Evolutionary conservation across 208 protist species (phyloP).

Genomic region (Crithidia fasciculata): DNA sequence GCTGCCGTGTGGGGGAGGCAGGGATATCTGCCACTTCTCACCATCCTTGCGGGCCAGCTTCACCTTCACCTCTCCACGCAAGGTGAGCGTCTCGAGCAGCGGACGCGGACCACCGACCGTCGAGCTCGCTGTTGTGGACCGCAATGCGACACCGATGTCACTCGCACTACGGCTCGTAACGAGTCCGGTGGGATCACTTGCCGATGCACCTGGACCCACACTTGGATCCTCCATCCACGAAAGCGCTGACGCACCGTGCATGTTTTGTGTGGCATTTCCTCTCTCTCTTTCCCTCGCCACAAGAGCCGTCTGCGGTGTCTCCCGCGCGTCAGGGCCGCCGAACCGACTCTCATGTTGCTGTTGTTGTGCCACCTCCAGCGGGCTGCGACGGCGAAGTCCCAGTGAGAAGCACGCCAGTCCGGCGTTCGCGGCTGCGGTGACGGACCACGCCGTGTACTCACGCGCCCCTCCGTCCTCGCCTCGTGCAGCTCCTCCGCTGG

Average conservation of each 20-base stretch:
- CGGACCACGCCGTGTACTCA: constrained; percentile 58
- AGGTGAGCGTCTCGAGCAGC: constrained; percentile 31
- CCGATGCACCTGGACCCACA: too few species aligned
- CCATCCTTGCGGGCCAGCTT: constrained; percentile 26
- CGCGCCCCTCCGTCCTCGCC: neutral
- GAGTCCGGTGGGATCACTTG: neutral
- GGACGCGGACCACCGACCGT: neutral
- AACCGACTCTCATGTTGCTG: neutral
- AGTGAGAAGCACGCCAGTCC: constrained; percentile 56
- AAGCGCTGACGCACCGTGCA: neutral
- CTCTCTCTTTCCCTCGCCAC: neutral
- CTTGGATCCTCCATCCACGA: too few species aligned
- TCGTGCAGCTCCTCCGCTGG: neutral
- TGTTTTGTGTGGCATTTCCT: too few species aligned
- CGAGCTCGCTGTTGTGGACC: neutral
- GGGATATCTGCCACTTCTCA: constrained; percentile 23
- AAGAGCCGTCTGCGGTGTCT: neutral
- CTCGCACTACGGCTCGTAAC: constrained; percentile 1
- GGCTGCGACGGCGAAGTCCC: constrained; percentile 41
- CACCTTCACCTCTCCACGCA: constrained; percentile 24
- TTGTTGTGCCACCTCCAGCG: constrained; percentile 11
- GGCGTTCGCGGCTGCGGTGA: constrained; percentile 47
- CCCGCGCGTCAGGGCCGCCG: neutral
- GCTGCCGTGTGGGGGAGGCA: constrained; percentile 26
- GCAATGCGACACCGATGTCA: neutral